Base-by-base conservation (phyloP, 2,329 filamentous ascomycete genomes). In the Monosporascus sp. region DNA sequence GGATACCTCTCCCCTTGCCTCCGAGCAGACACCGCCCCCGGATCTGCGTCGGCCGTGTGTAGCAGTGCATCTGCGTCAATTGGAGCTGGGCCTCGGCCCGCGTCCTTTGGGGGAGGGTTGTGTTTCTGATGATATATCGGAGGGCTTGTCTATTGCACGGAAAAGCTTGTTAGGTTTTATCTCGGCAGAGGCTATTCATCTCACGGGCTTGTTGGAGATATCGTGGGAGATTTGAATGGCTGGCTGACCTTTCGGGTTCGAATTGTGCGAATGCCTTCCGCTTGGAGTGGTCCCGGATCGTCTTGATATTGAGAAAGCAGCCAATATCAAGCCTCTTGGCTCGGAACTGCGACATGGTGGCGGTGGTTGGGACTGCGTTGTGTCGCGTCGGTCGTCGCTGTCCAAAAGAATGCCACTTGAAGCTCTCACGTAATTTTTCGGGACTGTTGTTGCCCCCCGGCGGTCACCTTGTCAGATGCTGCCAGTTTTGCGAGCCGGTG, bases 221-320 rank as follows among this genome's bases (percentile, higher is more conserved):
- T 35, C 24, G 9, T 8, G 14, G 20, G 7, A 17, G 3, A 20
- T 41, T 9, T 3, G 20, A 2, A 2, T 22, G 20, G 20, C 48
- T 51, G 60, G 59, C 71, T 58, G 78, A 95, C 92, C 93, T 87
- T 75, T 97, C 88, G 5, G 91, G 84, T 77, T 99, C 94, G 68
- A 87, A 78, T 69, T 91, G 80, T 68, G 88, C 88, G 67, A 92
- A 97, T 55, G 91, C 89, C 76, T 95, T 93, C 66, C 94, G 88
- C 83, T 97, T 99, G 52, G 91, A 92, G 76, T 97, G 91, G 73
- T 99, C 94, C 65, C 94, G 90, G 69, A 99, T 88, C 61, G 89
- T 82, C 62, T 87, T 87, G 70, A 87, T 84, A 68, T 97, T 97
- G 75, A 95, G 73, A 68, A 89, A 96, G 70, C 90, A 90, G 70